Evolutionary conservation across 1,139 yeast genomes (phyloP).

Genomic region (Schwanniomyces etchellsii): DNA sequence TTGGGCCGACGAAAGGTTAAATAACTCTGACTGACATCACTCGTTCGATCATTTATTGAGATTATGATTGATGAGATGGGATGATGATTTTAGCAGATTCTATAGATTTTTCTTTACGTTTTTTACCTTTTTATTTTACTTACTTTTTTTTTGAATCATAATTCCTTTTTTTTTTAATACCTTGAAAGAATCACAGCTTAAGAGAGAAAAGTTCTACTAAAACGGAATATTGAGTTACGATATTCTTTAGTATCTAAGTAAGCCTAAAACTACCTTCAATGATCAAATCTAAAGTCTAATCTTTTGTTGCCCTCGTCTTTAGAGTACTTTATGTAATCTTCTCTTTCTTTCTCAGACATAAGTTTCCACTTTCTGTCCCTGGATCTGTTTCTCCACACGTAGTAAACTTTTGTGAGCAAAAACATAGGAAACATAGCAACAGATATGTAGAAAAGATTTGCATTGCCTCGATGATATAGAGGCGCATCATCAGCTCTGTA

Average conservation of each 20-base stretch:
- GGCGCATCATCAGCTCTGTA: conserved; percentile 53
- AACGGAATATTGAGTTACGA: no score
- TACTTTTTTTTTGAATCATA: neutral
- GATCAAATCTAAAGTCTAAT: conserved; percentile 37
- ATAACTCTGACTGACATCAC: conserved; percentile 10
- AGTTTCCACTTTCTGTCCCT: conserved; percentile 40
- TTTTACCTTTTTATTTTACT: no score
- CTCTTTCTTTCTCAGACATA: conserved; percentile 38
- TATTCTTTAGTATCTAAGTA: no score
- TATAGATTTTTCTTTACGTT: neutral
- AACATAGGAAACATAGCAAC: conserved; percentile 8
- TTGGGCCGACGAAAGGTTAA: conserved; percentile 56
- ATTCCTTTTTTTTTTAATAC: neutral
- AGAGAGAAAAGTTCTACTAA: no score
- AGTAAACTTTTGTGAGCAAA: conserved; percentile 27
- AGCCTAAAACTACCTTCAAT: conserved; percentile 3
- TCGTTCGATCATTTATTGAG: neutral
- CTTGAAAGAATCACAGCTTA: no score
- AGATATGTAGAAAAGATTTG: conserved; percentile 27
- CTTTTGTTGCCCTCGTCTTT: conserved; percentile 51
- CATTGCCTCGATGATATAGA: conserved; percentile 46
- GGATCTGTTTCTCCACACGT: conserved; percentile 34
- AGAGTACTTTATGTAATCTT: conserved; percentile 28
- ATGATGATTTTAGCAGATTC: neutral
- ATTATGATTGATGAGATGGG: no score